Evolutionary conservation across 345 rosid genomes (phyloP).

Genomic region (Moricandia arvensis): DNA sequence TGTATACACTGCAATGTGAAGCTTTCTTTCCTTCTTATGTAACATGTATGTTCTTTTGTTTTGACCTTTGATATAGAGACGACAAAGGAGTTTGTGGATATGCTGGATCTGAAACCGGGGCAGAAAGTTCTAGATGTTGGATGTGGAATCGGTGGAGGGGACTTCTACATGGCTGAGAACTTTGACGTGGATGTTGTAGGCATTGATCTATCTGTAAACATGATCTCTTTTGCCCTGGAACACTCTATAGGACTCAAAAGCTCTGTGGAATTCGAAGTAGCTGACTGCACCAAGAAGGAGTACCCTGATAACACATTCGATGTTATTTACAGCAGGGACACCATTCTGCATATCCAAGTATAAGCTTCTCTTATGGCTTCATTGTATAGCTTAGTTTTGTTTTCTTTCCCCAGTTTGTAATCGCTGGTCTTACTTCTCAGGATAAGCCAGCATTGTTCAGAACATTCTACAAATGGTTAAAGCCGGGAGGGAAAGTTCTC

Average conservation of each 20-base stretch:
- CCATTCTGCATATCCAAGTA: constrained; percentile 92
- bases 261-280: constrained; percentile 90
- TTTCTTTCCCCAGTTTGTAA: neutral
- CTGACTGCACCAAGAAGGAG: constrained; percentile 84
- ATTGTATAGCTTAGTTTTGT: neutral
- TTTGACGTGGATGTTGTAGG: constrained; percentile 86
- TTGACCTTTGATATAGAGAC: no score
- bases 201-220: constrained; percentile 86
- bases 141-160: constrained; percentile 98
- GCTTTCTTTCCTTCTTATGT: no score
- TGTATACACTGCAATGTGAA: no score
- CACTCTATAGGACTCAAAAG: constrained; percentile 85
- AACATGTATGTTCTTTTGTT: no score
- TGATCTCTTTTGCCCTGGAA: constrained; percentile 93
- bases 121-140: constrained; percentile 98
- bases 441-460: constrained; percentile 86
- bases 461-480: constrained; percentile 89
- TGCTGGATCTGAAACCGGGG: constrained; percentile 80
- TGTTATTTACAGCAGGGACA: constrained; percentile 95
- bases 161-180: constrained; percentile 94
- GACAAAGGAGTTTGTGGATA: constrained; percentile 56
- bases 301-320: constrained; percentile 81
- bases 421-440: constrained; percentile 40
- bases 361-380: neutral
- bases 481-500: constrained; percentile 91